Percentiles rank a stretch among this genome's conserved stretches.
phyloP scores from a whole-genome alignment of 2,329 filamentous ascomycete species.

The Pseudocercospora fuligena region DNA sequence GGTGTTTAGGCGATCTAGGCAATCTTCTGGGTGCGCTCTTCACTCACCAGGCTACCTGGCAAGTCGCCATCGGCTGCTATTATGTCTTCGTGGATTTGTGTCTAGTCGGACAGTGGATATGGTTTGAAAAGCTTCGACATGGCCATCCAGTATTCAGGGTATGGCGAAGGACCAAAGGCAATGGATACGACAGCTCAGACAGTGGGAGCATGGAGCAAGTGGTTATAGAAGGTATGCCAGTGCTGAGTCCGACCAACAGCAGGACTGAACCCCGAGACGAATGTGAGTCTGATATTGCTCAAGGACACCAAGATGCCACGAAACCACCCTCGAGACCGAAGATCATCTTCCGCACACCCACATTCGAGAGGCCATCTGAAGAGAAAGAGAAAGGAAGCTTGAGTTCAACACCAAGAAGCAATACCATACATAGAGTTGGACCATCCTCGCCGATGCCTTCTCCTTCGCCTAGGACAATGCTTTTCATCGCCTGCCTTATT shows the following conservation, averaged over 20 bases:
- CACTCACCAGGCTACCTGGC: conserved; percentile 68
- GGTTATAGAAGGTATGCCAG: conserved; percentile 40
- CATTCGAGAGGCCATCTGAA: conserved; percentile 34
- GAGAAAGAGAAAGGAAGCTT: conserved; percentile 35
- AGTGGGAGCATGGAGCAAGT: conserved; percentile 35
- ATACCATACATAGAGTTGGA: conserved; percentile 38
- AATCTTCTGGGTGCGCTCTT: conserved; percentile 68
- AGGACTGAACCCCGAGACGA: conserved; percentile 8
- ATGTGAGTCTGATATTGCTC: conserved; percentile 14
- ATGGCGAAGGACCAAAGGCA: conserved; percentile 32
- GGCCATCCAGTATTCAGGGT: conserved; percentile 50
- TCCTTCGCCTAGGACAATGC: conserved; percentile 52
- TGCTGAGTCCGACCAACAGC: conserved; percentile 19
- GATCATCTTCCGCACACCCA: conserved; percentile 40
- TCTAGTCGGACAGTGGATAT: conserved; percentile 67
- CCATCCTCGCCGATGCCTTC: conserved; percentile 48
- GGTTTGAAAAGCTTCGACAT: conserved; percentile 65
- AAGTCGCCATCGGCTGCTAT: conserved; percentile 67
- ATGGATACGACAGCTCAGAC: conserved; percentile 23
- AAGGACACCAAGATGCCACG: conserved; percentile 16
- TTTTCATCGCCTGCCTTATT: conserved; percentile 53
- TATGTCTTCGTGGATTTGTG: conserved; percentile 69
- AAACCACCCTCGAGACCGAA: conserved; percentile 30
- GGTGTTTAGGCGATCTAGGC: conserved; percentile 67
- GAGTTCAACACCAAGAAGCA: conserved; percentile 31